Base-by-base conservation (phyloP, 768 basidiomycete species). In the Lepiota subincarnata region DNA sequence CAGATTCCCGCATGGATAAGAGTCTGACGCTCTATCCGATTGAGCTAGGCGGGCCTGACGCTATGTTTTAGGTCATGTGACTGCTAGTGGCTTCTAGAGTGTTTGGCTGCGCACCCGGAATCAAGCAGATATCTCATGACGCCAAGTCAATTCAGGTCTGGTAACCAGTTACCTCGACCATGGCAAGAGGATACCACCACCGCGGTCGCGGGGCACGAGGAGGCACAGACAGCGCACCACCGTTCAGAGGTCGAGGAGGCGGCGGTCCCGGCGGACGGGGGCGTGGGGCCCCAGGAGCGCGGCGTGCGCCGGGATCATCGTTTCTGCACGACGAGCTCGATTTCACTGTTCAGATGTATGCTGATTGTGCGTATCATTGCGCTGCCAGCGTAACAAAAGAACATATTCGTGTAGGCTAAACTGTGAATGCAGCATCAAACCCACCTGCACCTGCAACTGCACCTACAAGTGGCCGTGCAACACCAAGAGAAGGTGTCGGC, bases 1-100 rank as follows among this genome's bases (percentile, higher is more conserved):
- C 81, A 86, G 84, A 86, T 85, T 47, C 24, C 24, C 24, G 24
- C 24, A 24, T 24, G 24, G 24, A 24, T 65, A 67, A 67, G 63
- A 78, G 76, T 77, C 77, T 76, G 75, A 78, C 75, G 77, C 77
- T 78, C 76, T 78, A 75, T 73, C 77, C 77, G 74, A 77, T 78
- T 78, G 77, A 79, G 77, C 77, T 78, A 78, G 76, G 75, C 75
- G 73, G 77, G 76, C 76, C 6, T 11, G 31, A 24, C 5, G 24
- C 5, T 5, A 5, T 24, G 24, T 2, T 24, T 24, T 24, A 24
- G 24, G 24, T 2, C 24, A 24, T 5, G 24, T 24, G 24, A 24
- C 5, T 5, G 2, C 24, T 31, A n/a, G n/a, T n/a, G n/a, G n/a
- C n/a, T n/a, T n/a, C n/a, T n/a, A n/a, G n/a, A n/a, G n/a, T 31